Conservation (phyloP, 2,329 filamentous ascomycete species). For the Exophiala phaeomuriformis region DNA sequence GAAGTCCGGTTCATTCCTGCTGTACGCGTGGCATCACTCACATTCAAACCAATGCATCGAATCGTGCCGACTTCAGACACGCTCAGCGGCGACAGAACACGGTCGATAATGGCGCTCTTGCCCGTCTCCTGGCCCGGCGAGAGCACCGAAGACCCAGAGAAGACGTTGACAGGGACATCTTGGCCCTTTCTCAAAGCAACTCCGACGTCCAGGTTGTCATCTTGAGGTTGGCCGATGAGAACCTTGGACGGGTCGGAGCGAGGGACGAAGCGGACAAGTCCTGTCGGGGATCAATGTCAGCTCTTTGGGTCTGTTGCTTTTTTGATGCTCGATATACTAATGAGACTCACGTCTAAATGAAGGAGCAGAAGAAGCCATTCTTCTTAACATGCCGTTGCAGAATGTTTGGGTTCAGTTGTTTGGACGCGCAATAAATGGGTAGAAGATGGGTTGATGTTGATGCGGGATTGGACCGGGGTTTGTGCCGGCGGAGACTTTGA, state of each 20-base stretch:
- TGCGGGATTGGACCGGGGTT: too few species aligned
- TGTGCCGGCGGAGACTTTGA: too few species aligned
- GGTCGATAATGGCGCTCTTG: slow-evolving; percentile 41
- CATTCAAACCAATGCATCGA: slow-evolving; percentile 43
- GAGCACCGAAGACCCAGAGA: slow-evolving; percentile 53
- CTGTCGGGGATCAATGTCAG: slow-evolving; percentile 31
- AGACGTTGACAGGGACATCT: slow-evolving; percentile 51
- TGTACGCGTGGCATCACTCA: background rate
- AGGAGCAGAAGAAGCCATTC: background rate
- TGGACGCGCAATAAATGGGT: too few species aligned
- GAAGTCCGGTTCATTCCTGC: too few species aligned
- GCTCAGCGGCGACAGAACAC: slow-evolving; percentile 33
- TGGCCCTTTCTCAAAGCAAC: slow-evolving; percentile 49
- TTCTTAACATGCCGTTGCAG: slow-evolving; percentile 7
- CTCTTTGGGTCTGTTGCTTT: background rate
- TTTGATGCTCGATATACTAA: background rate
- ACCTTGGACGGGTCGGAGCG: slow-evolving; percentile 44
- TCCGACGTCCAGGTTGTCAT: slow-evolving; percentile 49
- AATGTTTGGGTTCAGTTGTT: background rate
- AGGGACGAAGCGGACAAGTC: slow-evolving; percentile 54
- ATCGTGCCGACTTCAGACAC: slow-evolving; percentile 36
- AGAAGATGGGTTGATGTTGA: too few species aligned
- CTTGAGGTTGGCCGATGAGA: slow-evolving; percentile 51
- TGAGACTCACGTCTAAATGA: slow-evolving; percentile 13
- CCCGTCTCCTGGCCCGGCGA: slow-evolving; percentile 47